These are phyloP conservation scores for Lagenidium sp. DNA, from an alignment of 352 stramenopile species.

Conservation along the genomic window DNA sequence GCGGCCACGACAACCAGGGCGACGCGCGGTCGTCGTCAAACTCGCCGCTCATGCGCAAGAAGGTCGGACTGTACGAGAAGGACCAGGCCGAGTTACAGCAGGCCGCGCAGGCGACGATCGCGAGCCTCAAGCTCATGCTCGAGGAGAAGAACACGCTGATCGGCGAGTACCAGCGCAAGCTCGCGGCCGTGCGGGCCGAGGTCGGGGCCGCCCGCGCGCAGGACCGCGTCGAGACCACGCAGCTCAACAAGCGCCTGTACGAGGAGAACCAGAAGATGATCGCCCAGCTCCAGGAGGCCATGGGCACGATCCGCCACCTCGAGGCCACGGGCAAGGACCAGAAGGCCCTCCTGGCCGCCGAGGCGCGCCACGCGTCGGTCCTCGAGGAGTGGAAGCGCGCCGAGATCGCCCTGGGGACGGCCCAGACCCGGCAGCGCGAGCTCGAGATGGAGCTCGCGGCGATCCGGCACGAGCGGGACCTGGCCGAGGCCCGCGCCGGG, in stretches of 20 bases:
- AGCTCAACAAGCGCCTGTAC: constrained; percentile 59
- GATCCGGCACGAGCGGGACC: constrained; percentile 47
- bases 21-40: constrained; percentile 4
- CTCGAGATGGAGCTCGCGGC: constrained; percentile 46
- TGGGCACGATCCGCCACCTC: constrained; percentile 51
- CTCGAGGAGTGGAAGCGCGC: constrained; percentile 70
- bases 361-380: constrained; percentile 54
- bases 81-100: constrained; percentile 66
- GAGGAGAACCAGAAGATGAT: constrained; percentile 79
- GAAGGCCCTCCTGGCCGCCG: constrained; percentile 44
- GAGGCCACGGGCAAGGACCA: constrained; percentile 47
- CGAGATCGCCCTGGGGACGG: constrained; percentile 38
- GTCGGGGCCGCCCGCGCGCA: constrained; percentile 36
- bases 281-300: constrained; percentile 53
- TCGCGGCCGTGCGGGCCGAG: constrained; percentile 34
- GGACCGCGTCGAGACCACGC: constrained; percentile 39
- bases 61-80: constrained; percentile 67
- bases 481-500: constrained; percentile 67
- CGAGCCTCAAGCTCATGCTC: constrained; percentile 72
- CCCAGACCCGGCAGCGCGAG: constrained; percentile 41
- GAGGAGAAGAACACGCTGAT: constrained; percentile 69
- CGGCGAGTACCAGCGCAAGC: constrained; percentile 47
- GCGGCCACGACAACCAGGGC: constrained; percentile 13
- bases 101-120: constrained; percentile 67
- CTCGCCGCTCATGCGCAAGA: constrained; percentile 43